Base-by-base conservation (phyloP, 805 yeast species). In the Myxozyma neglecta region DNA sequence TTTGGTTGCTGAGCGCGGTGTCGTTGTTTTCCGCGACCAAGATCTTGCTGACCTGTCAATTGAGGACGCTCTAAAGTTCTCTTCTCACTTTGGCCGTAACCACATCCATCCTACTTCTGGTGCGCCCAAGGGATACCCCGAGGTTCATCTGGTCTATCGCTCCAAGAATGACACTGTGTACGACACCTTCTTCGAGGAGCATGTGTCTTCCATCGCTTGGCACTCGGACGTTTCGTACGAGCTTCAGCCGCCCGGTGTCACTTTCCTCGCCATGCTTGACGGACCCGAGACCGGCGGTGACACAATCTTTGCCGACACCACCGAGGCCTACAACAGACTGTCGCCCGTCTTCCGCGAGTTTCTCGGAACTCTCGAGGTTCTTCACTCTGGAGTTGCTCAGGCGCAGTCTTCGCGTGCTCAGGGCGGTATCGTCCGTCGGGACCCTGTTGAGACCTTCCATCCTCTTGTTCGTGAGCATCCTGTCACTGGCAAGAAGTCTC, bases 61-160 rank as follows among this genome's bases (percentile, higher is more conserved):
- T 56, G 69, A 67, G 39, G 66, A 73, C 59, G 71, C 74, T 4
- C 63, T 71, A 48, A 77, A 86, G 44, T 85, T 78, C 74, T 89
- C 88, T 53, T 75, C 74, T 50, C 82, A 87, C 71, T 88, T 84
- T 71, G 92, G 93, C 39, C 85, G 85, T 40, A 79, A 84, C 62
- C 91, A 88, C 73, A 80, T 86, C 62, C 92, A 88, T 71, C 89
- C 90, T 51, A 85, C 89, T 11, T 83, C 88, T 10, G 90, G 91
- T 24, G 85, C 88, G 14, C 90, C 88, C 36, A 77, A 75, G 64
- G 79, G 77, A 8, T 76, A 75, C 63, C 86, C 88, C 4, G 85
- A 85, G 62, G 79, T 87, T 64, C 90, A 85, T 67, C 75, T 86
- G 43, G 84, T 85, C 20, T 85, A 82, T 73, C 78, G 88, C 50